phyloP scores from a whole-genome alignment of 192 early-diverging fungal species.

The Ambispora gerdemannii region DNA sequence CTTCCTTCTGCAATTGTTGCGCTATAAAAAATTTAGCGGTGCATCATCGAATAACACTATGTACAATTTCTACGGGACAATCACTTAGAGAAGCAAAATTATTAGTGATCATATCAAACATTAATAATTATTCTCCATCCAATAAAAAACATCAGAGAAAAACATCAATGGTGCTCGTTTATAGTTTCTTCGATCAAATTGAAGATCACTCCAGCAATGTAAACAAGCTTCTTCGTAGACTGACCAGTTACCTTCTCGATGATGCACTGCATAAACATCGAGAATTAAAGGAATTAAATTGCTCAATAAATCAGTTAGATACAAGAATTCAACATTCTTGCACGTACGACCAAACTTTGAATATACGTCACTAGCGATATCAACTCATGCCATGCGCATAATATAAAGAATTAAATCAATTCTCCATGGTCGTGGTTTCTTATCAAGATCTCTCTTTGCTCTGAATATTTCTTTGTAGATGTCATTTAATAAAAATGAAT shows the following conservation, averaged over 20 bases:
- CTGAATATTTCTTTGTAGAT: conserved; percentile 9
- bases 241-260: background rate
- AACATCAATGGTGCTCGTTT: conserved; percentile 25
- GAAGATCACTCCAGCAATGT: conserved; percentile 5
- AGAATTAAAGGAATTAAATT: conserved; percentile 25
- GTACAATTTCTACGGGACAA: conserved; percentile 13
- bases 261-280: conserved; percentile 21
- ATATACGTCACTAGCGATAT: conserved; percentile 12
- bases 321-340: conserved; percentile 17
- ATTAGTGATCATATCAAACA: too few relatives aligned
- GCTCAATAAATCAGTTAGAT: conserved; percentile 23
- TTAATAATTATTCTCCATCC: conserved; percentile 1
- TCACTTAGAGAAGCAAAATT: background rate
- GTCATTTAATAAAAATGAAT: conserved; percentile 14
- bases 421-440: conserved; percentile 4
- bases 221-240: conserved; percentile 16
- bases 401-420: conserved; percentile 21
- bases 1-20: too few relatives aligned
- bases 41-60: too few relatives aligned
- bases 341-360: conserved; percentile 13
- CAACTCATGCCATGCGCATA: background rate
- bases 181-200: conserved; percentile 19
- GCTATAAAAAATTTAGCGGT: too few relatives aligned
- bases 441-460: background rate
- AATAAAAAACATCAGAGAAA: conserved; percentile 19